Base-by-base conservation (phyloP, 495 filamentous ascomycete genomes). In the Podospora tetraspora region DNA sequence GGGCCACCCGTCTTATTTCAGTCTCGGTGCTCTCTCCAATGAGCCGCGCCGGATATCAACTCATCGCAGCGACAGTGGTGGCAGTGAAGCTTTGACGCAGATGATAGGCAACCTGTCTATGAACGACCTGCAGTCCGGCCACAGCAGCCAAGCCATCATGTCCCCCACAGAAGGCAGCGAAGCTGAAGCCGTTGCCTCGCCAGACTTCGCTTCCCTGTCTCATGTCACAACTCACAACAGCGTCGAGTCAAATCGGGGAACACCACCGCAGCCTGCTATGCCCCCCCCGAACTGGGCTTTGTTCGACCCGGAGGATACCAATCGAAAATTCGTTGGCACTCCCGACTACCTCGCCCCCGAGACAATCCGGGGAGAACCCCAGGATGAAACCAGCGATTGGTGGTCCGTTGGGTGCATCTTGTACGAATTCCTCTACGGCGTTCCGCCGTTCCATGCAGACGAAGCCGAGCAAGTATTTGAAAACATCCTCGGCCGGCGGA, bases 331-430 rank as follows among this genome's bases (percentile, higher is more conserved):
- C 75, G 95, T 99, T 21, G 95, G 95, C 56, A 99, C 95, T 1
- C 95, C 95, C 1, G 95, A 99, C 79, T 99, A 99, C 78, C 86
- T 99, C 21, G 94, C 95, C 2, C 95, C 95, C 2, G 95, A 99
- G 77, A 99, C 95, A 0, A 97, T 99, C 76, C 93, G 92, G 73
- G 95, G 95, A 62, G 86, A 91, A 68, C 92, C 94, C 0, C 95
- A 98, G 79, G 95, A 99, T 76, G 93, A 98, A 76, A 94, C 93
- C 71, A 97, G 95, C 77, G 95, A 99, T 86, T 99, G 95, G 95
- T 99, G 95, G 95, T 98, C 95, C 8, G 81, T 99, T 59, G 95
- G 95, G 2, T 98, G 95, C 73, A 98, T 99, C 68, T 82, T 98
- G 79, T 99, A 97, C 75, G 95, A 99, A 72, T 97, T 97, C 69